Evolutionary conservation across 495 filamentous ascomycete genomes (phyloP), one percentile per base, ranked within the genome.

Genomic region (Penicillium steckii): DNA sequence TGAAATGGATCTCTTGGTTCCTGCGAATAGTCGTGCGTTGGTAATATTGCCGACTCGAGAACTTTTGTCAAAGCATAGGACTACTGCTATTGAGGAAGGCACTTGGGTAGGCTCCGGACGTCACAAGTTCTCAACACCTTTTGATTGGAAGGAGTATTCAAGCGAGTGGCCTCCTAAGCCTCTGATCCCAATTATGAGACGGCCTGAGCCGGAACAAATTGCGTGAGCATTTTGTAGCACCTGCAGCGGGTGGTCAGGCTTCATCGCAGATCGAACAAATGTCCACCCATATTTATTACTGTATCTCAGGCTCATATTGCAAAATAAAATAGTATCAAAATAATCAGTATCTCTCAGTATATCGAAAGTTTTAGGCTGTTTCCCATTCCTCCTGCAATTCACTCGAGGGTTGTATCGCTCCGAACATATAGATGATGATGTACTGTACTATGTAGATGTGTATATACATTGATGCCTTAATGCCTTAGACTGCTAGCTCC

Each of bases 401-500:
- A n/a, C n/a, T n/a, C n/a, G n/a, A n/a, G n/a, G n/a, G n/a, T n/a
- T n/a, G n/a, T n/a, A n/a, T n/a, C n/a, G n/a, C n/a, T n/a, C n/a
- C n/a, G n/a, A n/a, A n/a, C n/a, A n/a, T n/a, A n/a, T n/a, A n/a
- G n/a, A n/a, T n/a, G n/a, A n/a, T n/a, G 29, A 13, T n/a, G 29
- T 12, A 32, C 29, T 12, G 10, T 1, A 32, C n/a, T 13, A 1
- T n/a, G 27, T 9, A 22, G 18, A 10, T 21, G 4, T 41, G 38
- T 9, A 7, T 19, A 21, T 9, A 23, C n/a, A 10, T 3, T 10
- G 19, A 40, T 55, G 53, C 56, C 47, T 52, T 30, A 55, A 7
- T 23, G 35, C 22, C n/a, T 51, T 44, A 12, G 64, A 65, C 66
- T 65, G 40, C 64, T 60, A 64, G 62, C 54, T 10, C 0, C 9